Conservation (phyloP, 305 asterid species). For the Euphrasia arctica region DNA sequence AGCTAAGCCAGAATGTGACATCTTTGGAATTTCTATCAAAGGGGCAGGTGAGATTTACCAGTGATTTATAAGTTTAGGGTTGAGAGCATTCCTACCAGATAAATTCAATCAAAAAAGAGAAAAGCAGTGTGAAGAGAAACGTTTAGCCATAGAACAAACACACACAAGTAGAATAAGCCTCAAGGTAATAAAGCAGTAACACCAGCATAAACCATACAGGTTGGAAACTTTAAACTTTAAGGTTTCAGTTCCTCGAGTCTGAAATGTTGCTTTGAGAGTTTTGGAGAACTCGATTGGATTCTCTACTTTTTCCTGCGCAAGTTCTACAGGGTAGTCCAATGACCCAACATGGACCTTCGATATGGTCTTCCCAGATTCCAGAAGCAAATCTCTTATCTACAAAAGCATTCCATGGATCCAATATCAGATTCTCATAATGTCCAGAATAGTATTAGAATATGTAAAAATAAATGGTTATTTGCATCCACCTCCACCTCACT, state of each 20-base stretch:
- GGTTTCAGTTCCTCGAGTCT: slow-evolving; percentile 67
- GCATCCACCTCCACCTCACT: slow-evolving; percentile 20
- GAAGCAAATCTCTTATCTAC: slow-evolving; percentile 86
- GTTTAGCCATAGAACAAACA: slow-evolving; percentile 16
- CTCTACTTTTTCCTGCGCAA: slow-evolving; percentile 84
- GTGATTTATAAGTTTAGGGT: slow-evolving; percentile 19
- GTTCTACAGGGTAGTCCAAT: slow-evolving; percentile 55
- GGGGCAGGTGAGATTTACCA: background rate
- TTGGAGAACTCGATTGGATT: slow-evolving; percentile 87
- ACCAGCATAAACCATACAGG: slow-evolving; percentile 62
- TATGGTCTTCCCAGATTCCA: slow-evolving; percentile 56
- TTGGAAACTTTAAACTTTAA: slow-evolving; percentile 74
- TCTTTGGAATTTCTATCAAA: background rate
- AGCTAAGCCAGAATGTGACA: slow-evolving; percentile 17
- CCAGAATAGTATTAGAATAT: slow-evolving; percentile 22
- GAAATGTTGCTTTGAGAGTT: slow-evolving; percentile 81
- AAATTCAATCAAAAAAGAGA: slow-evolving; percentile 13
- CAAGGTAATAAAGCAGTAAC: slow-evolving; percentile 21
- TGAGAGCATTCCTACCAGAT: slow-evolving; percentile 3
- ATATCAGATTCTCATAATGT: slow-evolving; percentile 30
- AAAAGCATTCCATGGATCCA: slow-evolving; percentile 34
- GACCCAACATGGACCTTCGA: slow-evolving; percentile 65
- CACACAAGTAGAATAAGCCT: slow-evolving; percentile 26
- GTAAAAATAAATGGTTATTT: slow-evolving; percentile 5
- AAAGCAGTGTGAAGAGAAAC: background rate